Percentiles rank a stretch among this genome's conserved stretches.
phyloP scores from a whole-genome alignment of 179 eudicot species.

The Spergularia azorica region DNA sequence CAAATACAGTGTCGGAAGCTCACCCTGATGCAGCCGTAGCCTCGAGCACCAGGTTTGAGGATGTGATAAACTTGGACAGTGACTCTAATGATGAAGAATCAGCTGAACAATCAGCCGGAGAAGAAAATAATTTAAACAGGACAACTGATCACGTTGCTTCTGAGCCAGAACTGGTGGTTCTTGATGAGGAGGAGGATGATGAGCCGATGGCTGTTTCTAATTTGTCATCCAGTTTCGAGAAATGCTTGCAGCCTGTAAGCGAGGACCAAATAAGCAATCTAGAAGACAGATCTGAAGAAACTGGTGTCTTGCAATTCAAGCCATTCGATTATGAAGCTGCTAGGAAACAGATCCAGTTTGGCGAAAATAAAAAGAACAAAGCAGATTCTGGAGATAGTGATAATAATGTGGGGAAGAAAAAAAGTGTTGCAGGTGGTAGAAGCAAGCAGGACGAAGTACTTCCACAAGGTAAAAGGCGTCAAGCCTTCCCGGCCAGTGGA shows the following conservation, averaged over 20 bases:
- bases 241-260: constrained; percentile 52
- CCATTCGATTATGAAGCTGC: constrained; percentile 87
- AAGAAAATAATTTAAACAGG: constrained; percentile 21
- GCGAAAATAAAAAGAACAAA: constrained; percentile 25
- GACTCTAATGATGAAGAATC: constrained; percentile 43
- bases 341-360: constrained; percentile 48
- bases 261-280: constrained; percentile 31
- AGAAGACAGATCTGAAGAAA: constrained; percentile 23
- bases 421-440: constrained; percentile 22
- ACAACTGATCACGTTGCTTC: constrained; percentile 25
- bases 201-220: constrained; percentile 69
- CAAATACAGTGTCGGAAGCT: constrained; percentile 25
- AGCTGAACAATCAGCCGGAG: constrained; percentile 33
- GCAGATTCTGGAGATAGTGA: constrained; percentile 14
- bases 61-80: constrained; percentile 49
- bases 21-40: constrained; percentile 6
- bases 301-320: constrained; percentile 38
- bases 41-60: constrained; percentile 36
- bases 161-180: constrained; percentile 31
- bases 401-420: constrained; percentile 32
- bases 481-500: constrained; percentile 91
- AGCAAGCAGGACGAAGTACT: constrained; percentile 40
- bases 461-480: constrained; percentile 80
- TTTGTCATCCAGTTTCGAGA: constrained; percentile 73
- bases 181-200: constrained; percentile 34